A percentile compares a stretch with the other conserved stretches of the same genome.
Conservation (phyloP, 148 eudicot genomes). For the Silene latifolia region DNA sequence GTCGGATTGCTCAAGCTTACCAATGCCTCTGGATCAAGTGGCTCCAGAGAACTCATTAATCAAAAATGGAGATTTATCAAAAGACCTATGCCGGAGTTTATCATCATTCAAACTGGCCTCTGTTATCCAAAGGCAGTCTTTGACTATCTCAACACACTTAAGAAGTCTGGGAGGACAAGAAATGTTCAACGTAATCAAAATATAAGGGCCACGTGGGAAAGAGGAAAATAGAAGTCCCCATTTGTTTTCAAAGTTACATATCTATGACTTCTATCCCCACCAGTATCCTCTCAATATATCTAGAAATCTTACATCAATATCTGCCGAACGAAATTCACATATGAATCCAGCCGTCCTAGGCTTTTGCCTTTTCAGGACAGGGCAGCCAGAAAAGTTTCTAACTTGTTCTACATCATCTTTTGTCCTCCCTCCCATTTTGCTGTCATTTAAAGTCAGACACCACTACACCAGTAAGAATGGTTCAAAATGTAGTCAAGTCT, state of each 20-base stretch:
- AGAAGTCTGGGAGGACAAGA: neutral
- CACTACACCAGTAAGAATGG: constrained; percentile 31
- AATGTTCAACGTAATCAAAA: neutral
- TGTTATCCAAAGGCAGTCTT: neutral
- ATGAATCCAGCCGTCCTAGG: constrained; percentile 4
- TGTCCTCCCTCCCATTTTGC: constrained; percentile 11
- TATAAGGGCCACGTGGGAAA: neutral
- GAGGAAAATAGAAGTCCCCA: constrained; percentile 8
- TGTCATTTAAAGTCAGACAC: constrained; percentile 13
- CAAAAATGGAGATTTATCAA: constrained; percentile 10
- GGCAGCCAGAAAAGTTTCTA: constrained; percentile 13
- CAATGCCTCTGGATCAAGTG: constrained; percentile 8
- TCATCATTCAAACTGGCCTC: neutral
- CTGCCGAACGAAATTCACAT: constrained; percentile 2
- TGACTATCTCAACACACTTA: neutral
- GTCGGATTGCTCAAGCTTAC: constrained; percentile 8
- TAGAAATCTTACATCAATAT: constrained; percentile 1
- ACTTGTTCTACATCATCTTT: constrained; percentile 2
- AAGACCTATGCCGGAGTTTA: constrained; percentile 7
- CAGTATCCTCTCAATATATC: constrained; percentile 2
- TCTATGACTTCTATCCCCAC: constrained; percentile 7
- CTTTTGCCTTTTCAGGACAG: constrained; percentile 1
- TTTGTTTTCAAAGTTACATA: neutral
- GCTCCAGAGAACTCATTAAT: constrained; percentile 7
- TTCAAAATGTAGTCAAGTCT: constrained; percentile 36